phyloP scores from a whole-genome alignment of 169 alveolate genomes.

The Babesia bigemina region DNA sequence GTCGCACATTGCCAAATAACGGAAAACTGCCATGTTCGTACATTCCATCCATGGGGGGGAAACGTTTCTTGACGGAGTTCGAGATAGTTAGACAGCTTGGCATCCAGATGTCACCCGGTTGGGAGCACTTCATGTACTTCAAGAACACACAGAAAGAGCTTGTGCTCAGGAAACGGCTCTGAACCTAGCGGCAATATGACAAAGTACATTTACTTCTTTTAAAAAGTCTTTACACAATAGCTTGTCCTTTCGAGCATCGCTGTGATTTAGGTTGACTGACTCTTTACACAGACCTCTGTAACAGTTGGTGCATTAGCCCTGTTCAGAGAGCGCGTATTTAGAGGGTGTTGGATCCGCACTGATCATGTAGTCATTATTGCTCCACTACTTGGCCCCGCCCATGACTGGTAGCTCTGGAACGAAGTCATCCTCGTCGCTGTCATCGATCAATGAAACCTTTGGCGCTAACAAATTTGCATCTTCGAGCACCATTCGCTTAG shows the following conservation, averaged over 20 bases:
- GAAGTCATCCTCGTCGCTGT: constrained; percentile 7
- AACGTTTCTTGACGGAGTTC: constrained; percentile 57
- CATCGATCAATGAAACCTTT: constrained; percentile 11
- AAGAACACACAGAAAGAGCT: constrained; percentile 60
- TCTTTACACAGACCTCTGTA: too few relatives aligned
- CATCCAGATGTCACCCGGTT: constrained; percentile 68
- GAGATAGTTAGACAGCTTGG: constrained; percentile 59
- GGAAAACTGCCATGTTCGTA: background rate
- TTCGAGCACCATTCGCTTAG: constrained; percentile 88
- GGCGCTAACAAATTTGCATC: constrained; percentile 77
- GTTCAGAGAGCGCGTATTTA: too few relatives aligned
- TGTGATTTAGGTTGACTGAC: too few relatives aligned
- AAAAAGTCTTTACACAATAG: too few relatives aligned
- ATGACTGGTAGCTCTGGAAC: constrained; percentile 9
- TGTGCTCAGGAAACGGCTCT: constrained; percentile 57
- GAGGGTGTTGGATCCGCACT: too few relatives aligned
- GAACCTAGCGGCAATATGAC: background rate
- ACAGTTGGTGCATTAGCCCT: too few relatives aligned
- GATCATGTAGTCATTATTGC: too few relatives aligned
- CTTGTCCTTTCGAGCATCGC: too few relatives aligned
- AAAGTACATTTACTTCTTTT: background rate
- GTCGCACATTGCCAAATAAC: constrained; percentile 25
- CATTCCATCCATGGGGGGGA: constrained; percentile 10
- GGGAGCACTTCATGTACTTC: constrained; percentile 70
- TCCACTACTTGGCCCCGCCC: background rate